These are phyloP conservation scores for Diaporthe australafricana DNA, from an alignment of 2,329 filamentous ascomycete species.

Conservation along the genomic window DNA sequence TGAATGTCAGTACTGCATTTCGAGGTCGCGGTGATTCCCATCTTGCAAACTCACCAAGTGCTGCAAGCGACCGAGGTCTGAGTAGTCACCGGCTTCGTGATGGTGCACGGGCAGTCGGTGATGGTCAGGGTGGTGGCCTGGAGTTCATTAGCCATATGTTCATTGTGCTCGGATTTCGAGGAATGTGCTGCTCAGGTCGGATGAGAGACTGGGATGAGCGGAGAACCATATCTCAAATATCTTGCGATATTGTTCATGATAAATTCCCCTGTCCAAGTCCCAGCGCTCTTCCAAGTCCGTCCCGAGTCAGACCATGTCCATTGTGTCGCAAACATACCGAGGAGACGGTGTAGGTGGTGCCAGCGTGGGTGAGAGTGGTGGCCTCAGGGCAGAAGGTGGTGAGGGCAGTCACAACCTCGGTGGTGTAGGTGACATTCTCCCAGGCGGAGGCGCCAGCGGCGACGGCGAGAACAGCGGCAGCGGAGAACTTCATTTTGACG, in stretches of 20 bases:
- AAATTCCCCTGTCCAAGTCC: slow-evolving; percentile 14
- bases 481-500: slow-evolving; percentile 75
- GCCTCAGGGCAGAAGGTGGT: slow-evolving; percentile 79
- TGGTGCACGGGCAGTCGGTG: slow-evolving; percentile 78
- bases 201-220: not conserved
- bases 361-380: slow-evolving; percentile 72
- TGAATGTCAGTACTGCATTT: slow-evolving; percentile 20
- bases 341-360: slow-evolving; percentile 77
- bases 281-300: not conserved
- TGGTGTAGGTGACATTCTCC: slow-evolving; percentile 68
- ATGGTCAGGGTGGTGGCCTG: slow-evolving; percentile 77
- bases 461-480: slow-evolving; percentile 64
- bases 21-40: not conserved
- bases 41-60: slow-evolving; percentile 57
- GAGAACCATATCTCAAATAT: not conserved
- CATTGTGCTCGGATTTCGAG: not conserved
- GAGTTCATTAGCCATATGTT: slow-evolving; percentile 36
- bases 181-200: slow-evolving; percentile 4
- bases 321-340: slow-evolving; percentile 55
- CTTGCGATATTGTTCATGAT: not conserved
- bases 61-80: slow-evolving; percentile 64
- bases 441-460: slow-evolving; percentile 57
- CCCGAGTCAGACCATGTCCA: not conserved
- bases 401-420: slow-evolving; percentile 73
- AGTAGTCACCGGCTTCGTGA: slow-evolving; percentile 68